These are phyloP conservation scores for Endotrypanum monterogeii DNA, from an alignment of 208 protist species.

Conservation along the genomic window DNA sequence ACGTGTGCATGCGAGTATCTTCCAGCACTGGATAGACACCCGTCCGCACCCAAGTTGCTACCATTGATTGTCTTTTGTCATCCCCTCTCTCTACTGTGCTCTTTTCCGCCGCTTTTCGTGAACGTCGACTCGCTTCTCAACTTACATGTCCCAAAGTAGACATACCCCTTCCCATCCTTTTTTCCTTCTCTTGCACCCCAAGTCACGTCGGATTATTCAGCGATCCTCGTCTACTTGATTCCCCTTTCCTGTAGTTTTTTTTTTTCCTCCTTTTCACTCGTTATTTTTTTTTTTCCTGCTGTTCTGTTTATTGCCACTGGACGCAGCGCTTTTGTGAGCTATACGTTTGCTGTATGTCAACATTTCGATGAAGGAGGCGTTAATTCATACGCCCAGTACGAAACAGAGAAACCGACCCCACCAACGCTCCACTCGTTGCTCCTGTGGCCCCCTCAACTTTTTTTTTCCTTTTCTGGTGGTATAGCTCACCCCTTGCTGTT, in stretches of 20 bases:
- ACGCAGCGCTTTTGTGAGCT: neutral
- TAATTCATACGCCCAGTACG: neutral
- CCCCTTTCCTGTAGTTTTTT: neutral
- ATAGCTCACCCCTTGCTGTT: neutral
- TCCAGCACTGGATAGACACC: too few relatives aligned
- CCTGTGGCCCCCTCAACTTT: neutral
- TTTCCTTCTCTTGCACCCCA: neutral
- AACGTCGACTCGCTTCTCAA: neutral
- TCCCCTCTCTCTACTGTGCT: neutral
- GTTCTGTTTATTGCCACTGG: neutral
- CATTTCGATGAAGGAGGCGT: neutral
- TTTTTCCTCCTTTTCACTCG: neutral
- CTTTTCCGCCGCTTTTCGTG: neutral
- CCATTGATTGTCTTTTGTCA: neutral
- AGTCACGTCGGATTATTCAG: neutral
- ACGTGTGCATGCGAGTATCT: neutral
- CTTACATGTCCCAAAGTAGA: neutral
- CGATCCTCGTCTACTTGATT: neutral
- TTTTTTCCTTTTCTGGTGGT: neutral
- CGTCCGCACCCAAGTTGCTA: too few relatives aligned
- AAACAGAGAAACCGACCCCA: neutral
- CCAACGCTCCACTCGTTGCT: neutral
- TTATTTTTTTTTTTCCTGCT: neutral
- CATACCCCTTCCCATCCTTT: neutral
- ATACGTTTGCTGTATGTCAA: neutral